Evolutionary conservation across 768 basidiomycete species (phyloP).

Genomic region (Tremella fuciformis): DNA sequence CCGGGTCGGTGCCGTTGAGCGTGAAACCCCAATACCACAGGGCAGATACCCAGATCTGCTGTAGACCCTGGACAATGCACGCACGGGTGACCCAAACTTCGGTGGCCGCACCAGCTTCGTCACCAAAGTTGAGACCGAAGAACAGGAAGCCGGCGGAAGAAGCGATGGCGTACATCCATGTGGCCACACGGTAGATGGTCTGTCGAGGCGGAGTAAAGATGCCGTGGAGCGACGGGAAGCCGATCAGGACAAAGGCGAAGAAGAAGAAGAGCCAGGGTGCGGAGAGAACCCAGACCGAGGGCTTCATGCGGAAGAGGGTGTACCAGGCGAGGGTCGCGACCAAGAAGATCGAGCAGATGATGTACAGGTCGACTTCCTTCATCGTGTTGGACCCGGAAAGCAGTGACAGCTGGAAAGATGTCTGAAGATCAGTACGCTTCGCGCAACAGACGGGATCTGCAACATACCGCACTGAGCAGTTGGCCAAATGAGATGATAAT

Average conservation of each 20-base stretch:
- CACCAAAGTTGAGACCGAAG: conserved; percentile 95
- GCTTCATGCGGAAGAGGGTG: conserved; percentile 78
- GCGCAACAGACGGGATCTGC: too few relatives aligned
- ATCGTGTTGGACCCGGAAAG: conserved; percentile 83
- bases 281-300: conserved; percentile 81
- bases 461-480: conserved; percentile 53
- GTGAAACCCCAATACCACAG: conserved; percentile 94
- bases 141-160: conserved; percentile 91
- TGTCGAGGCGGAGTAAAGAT: conserved; percentile 63
- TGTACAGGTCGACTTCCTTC: conserved; percentile 76
- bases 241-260: conserved; percentile 86
- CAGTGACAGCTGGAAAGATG: conserved; percentile 88
- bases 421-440: conserved; percentile 26
- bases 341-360: conserved; percentile 83
- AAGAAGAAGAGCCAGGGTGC: conserved; percentile 89
- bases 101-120: conserved; percentile 95
- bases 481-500: conserved; percentile 83
- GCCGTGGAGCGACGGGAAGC: conserved; percentile 70
- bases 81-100: conserved; percentile 91
- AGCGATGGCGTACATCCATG: conserved; percentile 84
- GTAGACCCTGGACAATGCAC: conserved; percentile 88
- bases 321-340: conserved; percentile 86
- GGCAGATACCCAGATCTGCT: conserved; percentile 92
- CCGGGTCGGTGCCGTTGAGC: conserved; percentile 59
- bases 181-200: conserved; percentile 71